A percentile compares a stretch with the other conserved stretches of the same genome.
These are phyloP conservation scores for Oehlia diaphana DNA, from an alignment of 192 early-diverging fungal species.

Conservation along the genomic window DNA sequence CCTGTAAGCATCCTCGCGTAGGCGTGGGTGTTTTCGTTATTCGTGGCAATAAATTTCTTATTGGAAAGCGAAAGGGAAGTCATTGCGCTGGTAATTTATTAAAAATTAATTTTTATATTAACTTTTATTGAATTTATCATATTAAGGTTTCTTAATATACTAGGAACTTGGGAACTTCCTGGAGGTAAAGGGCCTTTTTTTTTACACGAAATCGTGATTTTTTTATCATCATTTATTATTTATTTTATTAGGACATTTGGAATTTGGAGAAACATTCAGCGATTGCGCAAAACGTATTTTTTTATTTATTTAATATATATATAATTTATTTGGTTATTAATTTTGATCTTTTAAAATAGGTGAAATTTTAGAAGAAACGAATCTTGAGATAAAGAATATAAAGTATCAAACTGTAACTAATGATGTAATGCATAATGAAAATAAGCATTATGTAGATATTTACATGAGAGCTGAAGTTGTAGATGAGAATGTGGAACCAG, in stretches of 20 bases:
- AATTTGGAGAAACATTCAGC: constrained; percentile 48
- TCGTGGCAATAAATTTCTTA: constrained; percentile 33
- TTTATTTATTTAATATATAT: not conserved
- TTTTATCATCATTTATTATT: too few species aligned
- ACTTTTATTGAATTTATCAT: not conserved
- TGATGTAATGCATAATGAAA: constrained; percentile 36
- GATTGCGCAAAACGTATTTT: constrained; percentile 43
- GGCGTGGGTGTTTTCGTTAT: constrained; percentile 51
- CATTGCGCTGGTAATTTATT: constrained; percentile 47
- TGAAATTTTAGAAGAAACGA: constrained; percentile 46
- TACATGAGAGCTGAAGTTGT: constrained; percentile 40
- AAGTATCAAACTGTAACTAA: constrained; percentile 44
- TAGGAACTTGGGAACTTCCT: constrained; percentile 44
- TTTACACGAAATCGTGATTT: not conserved
- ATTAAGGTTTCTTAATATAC: not conserved
- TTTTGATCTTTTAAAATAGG: constrained; percentile 21
- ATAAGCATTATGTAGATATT: constrained; percentile 53
- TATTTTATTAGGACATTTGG: constrained; percentile 37
- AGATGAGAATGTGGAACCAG: constrained; percentile 30
- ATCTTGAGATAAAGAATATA: constrained; percentile 30
- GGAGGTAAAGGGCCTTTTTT: constrained; percentile 34
- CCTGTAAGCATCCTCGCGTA: constrained; percentile 34
- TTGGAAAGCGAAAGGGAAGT: constrained; percentile 50
- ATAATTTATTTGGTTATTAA: not conserved
- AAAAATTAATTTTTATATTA: not conserved